These are phyloP conservation scores for Omphalotus olearius DNA, from an alignment of 1,284 basidiomycete genomes.

Conservation along the genomic window DNA sequence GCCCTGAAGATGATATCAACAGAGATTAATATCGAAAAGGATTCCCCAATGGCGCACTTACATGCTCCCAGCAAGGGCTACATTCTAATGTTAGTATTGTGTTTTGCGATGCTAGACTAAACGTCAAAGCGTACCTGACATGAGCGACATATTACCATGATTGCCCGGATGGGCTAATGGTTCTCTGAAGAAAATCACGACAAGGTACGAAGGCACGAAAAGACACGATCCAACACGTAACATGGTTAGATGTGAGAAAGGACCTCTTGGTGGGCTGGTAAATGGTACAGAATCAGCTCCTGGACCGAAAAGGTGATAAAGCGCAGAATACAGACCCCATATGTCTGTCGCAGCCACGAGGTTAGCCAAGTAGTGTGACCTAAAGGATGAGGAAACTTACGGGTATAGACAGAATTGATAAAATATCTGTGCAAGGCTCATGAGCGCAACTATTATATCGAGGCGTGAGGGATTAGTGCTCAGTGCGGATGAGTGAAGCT, in stretches of 20 bases:
- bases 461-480: neutral
- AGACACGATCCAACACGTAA: constrained; percentile 74
- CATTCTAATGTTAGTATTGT: constrained; percentile 75
- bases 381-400: constrained; percentile 37
- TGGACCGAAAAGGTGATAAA: neutral
- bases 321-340: constrained; percentile 39
- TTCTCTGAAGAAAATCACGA: constrained; percentile 63
- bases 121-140: constrained; percentile 50
- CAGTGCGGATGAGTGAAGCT: neutral
- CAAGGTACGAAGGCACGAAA: constrained; percentile 76
- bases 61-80: constrained; percentile 64
- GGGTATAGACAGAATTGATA: constrained; percentile 86
- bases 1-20: constrained; percentile 42
- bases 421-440: constrained; percentile 76
- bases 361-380: constrained; percentile 16
- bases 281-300: neutral
- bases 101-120: constrained; percentile 20
- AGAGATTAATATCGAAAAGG: constrained; percentile 11
- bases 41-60: constrained; percentile 31
- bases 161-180: constrained; percentile 57
- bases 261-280: constrained; percentile 59
- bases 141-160: constrained; percentile 63
- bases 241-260: constrained; percentile 82
- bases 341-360: constrained; percentile 33
- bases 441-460: constrained; percentile 56